phyloP scores from a whole-genome alignment of 2,329 filamentous ascomycete species.

The Aspergillaceae sp. region DNA sequence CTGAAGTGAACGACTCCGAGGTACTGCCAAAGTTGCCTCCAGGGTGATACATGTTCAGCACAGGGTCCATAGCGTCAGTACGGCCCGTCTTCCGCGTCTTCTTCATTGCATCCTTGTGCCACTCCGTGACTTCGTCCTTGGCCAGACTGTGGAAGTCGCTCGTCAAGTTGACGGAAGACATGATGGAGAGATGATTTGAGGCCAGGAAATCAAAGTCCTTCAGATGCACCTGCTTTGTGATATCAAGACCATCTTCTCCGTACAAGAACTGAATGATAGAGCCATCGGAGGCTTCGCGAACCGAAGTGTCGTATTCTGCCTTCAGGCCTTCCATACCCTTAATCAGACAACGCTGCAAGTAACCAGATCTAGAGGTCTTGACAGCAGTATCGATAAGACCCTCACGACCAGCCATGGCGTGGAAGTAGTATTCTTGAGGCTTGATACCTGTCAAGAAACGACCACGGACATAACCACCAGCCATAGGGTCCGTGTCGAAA shows the following conservation, averaged over 20 bases:
- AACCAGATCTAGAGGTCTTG: slow-evolving; percentile 94
- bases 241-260: slow-evolving; percentile 90
- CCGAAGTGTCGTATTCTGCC: slow-evolving; percentile 87
- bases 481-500: slow-evolving; percentile 79
- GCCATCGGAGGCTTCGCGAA: slow-evolving; percentile 79
- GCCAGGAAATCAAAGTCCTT: slow-evolving; percentile 84
- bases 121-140: slow-evolving; percentile 56
- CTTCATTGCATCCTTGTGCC: slow-evolving; percentile 64
- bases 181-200: slow-evolving; percentile 73
- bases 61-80: slow-evolving; percentile 63
- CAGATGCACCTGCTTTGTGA: slow-evolving; percentile 87
- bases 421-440: slow-evolving; percentile 97
- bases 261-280: slow-evolving; percentile 92
- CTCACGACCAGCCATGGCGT: slow-evolving; percentile 98
- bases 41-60: slow-evolving; percentile 63
- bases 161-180: slow-evolving; percentile 64
- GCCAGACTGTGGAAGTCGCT: slow-evolving; percentile 48
- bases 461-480: slow-evolving; percentile 87
- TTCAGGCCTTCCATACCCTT: slow-evolving; percentile 96
- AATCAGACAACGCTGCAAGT: slow-evolving; percentile 91
- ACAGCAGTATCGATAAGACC: slow-evolving; percentile 98
- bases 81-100: slow-evolving; percentile 66
- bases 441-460: slow-evolving; percentile 97
- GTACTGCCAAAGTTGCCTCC: slow-evolving; percentile 73
- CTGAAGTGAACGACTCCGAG: slow-evolving; percentile 74